A percentile compares a stretch with the other conserved stretches of the same genome.
Conservation (phyloP, 1,139 yeast species). For the Diutina neorugosa region DNA sequence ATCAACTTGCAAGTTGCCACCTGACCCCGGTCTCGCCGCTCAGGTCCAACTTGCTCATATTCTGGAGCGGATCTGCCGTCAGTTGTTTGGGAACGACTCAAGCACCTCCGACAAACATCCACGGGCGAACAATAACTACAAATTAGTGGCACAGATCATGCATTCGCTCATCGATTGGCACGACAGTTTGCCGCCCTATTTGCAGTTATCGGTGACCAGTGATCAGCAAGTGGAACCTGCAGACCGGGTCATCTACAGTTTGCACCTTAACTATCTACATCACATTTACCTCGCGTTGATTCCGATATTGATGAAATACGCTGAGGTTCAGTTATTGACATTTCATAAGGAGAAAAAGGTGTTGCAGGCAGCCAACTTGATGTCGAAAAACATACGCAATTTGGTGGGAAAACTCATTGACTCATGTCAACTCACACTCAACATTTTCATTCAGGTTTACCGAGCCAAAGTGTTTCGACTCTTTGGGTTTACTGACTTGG, state of each 20-base stretch:
- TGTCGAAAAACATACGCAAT: background rate
- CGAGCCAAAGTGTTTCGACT: background rate
- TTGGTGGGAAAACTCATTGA: background rate
- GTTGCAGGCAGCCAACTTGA: background rate
- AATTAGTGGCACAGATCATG: background rate
- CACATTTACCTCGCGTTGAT: constrained; percentile 1
- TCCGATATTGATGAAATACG: background rate
- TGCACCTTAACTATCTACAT: background rate
- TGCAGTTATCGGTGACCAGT: background rate
- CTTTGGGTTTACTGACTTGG: background rate
- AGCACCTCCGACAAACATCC: background rate
- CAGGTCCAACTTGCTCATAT: background rate
- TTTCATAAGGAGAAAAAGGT: background rate
- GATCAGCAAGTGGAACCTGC: background rate
- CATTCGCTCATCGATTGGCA: constrained; percentile 1
- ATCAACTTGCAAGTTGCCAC: background rate
- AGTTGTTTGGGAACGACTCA: background rate
- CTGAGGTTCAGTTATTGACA: background rate
- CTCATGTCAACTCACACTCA: background rate
- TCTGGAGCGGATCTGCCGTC: background rate
- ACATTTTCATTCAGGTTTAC: background rate
- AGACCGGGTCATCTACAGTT: background rate
- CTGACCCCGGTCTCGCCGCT: background rate
- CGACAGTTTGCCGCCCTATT: background rate
- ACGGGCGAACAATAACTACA: background rate